Percentiles rank a stretch among this genome's conserved stretches.
Evolutionary conservation across 2,329 filamentous ascomycete species (phyloP).

Genomic region (Orbilia oligospora): DNA sequence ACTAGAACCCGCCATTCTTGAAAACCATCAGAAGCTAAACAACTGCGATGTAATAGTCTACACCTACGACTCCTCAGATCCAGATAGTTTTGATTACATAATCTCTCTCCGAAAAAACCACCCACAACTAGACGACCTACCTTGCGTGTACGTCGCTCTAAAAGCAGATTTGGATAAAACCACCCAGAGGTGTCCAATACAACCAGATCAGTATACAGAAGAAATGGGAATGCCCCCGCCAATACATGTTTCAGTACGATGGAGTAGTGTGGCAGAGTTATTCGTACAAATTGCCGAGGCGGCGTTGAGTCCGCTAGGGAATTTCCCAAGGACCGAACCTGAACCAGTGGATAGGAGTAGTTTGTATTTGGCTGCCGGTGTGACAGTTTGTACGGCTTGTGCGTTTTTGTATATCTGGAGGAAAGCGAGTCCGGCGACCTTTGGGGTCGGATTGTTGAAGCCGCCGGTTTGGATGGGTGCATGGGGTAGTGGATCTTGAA

Average conservation of each 20-base stretch:
- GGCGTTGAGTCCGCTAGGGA: constrained; percentile 88
- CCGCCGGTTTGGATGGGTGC: constrained; percentile 57
- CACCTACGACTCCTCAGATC: constrained; percentile 95
- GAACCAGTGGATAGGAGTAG: constrained; percentile 86
- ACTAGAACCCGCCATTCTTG: constrained; percentile 92
- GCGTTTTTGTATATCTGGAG: constrained; percentile 59
- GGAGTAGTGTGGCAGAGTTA: constrained; percentile 92
- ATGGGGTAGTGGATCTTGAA: constrained; percentile 61
- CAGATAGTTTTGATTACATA: constrained; percentile 94
- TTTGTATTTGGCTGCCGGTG: constrained; percentile 83
- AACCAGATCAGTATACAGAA: constrained; percentile 92
- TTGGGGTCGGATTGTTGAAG: constrained; percentile 59
- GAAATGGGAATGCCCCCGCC: constrained; percentile 89
- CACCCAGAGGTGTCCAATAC: constrained; percentile 90
- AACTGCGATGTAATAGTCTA: constrained; percentile 95
- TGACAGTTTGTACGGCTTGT: constrained; percentile 64
- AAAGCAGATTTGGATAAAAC: constrained; percentile 98
- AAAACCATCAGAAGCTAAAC: constrained; percentile 90
- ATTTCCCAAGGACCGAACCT: constrained; percentile 90
- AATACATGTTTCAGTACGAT: constrained; percentile 93
- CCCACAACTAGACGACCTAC: constrained; percentile 87
- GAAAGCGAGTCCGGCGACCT: constrained; percentile 58
- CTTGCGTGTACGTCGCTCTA: constrained; percentile 89
- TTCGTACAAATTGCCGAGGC: constrained; percentile 93
- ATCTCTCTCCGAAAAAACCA: constrained; percentile 83